Evolutionary conservation across 73 alveolate genomes (phyloP).

Genomic region (Paramecium tetraurelia): DNA sequence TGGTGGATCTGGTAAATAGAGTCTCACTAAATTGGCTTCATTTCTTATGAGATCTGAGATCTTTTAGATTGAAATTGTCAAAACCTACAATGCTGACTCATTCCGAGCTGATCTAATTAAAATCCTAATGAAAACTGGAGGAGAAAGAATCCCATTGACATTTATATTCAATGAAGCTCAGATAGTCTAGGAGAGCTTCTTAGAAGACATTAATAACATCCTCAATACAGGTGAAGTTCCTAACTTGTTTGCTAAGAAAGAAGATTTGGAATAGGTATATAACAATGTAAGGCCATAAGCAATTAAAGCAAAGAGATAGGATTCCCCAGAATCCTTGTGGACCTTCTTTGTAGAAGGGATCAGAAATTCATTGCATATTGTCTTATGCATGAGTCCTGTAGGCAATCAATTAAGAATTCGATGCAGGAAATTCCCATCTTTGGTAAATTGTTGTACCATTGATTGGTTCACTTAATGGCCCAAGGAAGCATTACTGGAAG

Average conservation of each 20-base stretch:
- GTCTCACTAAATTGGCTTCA: constrained; percentile 79
- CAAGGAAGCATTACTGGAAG: constrained; percentile 91
- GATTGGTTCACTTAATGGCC: constrained; percentile 99
- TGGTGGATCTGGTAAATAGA: constrained; percentile 96
- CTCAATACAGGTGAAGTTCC: constrained; percentile 98
- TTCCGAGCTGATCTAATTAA: constrained; percentile 92
- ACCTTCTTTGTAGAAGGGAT: constrained; percentile 84
- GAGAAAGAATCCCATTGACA: constrained; percentile 77
- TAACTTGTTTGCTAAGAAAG: constrained; percentile 88
- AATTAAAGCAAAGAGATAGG: constrained; percentile 76
- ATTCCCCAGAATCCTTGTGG: constrained; percentile 87
- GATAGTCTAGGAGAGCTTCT: constrained; percentile 85
- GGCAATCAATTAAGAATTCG: constrained; percentile 93
- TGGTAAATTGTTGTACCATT: constrained; percentile 94
- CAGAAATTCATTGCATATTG: constrained; percentile 90
- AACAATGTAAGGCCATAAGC: constrained; percentile 83
- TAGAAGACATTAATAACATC: constrained; percentile 91
- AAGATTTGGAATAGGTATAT: constrained; percentile 90
- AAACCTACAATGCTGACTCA: constrained; percentile 81
- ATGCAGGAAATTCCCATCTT: constrained; percentile 95
- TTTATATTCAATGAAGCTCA: constrained; percentile 88
- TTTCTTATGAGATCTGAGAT: constrained; percentile 84
- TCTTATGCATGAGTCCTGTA: constrained; percentile 95
- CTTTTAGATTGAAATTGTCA: constrained; percentile 85
- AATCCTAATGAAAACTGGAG: constrained; percentile 88